Evolutionary conservation across 1,284 basidiomycete species (phyloP), one percentile per base, ranked within the genome.

Genomic region (Rhizoctonia solani): DNA sequence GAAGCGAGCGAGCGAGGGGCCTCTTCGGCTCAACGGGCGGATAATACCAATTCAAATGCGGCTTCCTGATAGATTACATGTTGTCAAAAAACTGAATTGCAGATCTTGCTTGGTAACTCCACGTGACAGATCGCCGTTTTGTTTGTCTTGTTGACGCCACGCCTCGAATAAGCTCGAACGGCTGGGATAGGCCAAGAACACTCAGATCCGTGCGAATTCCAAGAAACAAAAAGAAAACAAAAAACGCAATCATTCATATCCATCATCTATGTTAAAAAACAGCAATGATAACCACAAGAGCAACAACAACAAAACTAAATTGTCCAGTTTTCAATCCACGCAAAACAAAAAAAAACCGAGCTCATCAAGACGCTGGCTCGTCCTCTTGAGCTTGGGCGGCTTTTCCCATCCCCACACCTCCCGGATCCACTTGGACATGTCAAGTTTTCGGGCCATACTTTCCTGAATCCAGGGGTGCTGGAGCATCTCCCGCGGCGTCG

Each of bases 341-440:
- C 37, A 39, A 8, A 8, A 16, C 16, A n/a, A 16, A 8, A 8
- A 16, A 8, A 8, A 8, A 16, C 37, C 37, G 37, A 39, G 37
- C 8, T 16, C 16, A 8, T 39, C 37, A 8, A 39, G n/a, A n/a
- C n/a, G n/a, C n/a, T n/a, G n/a, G n/a, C n/a, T n/a, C 37, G 37
- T 27, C n/a, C 37, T 8, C 21, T 58, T 58, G 21, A 42, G 29
- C 19, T 39, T 32, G n/a, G 37, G 25, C 6, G 41, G 56, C 44
- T 50, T 61, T 27, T 63, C 70, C 93, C 94, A 96, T 58, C 85
- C 88, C 87, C 93, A 95, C 29, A 98, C 88, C 74, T 90, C 84
- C 56, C 89, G 85, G 54, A 99, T 90, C 92, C 95, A 99, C 72
- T 85, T 86, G 11, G 86, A 89, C 86, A 97, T 93, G 72, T 92